Evolutionary conservation across 352 stramenopile species (phyloP).

Genomic region (Pythium insidiosum): DNA sequence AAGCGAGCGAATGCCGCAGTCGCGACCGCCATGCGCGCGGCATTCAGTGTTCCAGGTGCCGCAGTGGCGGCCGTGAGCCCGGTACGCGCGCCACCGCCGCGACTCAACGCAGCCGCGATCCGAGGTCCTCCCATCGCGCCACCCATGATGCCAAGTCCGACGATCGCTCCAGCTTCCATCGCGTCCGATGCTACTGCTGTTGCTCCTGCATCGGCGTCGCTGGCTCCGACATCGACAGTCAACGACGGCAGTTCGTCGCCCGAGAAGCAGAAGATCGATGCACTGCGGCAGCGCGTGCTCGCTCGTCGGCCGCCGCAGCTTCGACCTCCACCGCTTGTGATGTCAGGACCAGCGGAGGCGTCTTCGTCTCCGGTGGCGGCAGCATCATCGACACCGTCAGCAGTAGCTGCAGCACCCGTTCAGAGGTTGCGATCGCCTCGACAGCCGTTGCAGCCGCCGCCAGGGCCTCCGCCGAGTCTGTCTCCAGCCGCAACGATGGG

Average conservation of each 20-base stretch:
- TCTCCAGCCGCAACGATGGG: not conserved
- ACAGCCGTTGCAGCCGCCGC: constrained; percentile 1
- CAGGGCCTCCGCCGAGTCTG: not conserved
- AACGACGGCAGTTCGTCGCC: too few relatives aligned
- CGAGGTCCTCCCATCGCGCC: constrained; percentile 15
- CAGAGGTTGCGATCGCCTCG: not conserved
- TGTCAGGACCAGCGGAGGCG: constrained; percentile 1
- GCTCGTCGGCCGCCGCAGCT: constrained; percentile 11
- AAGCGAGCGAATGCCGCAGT: constrained; percentile 20
- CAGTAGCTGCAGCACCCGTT: not conserved
- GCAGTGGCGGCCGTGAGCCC: too few relatives aligned
- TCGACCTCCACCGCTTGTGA: not conserved
- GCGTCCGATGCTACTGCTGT: constrained; percentile 1
- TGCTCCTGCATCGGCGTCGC: not conserved
- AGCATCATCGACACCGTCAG: not conserved
- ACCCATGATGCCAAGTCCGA: constrained; percentile 4
- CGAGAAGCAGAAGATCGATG: constrained; percentile 29
- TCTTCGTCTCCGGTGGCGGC: constrained; percentile 5
- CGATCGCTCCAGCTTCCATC: not conserved
- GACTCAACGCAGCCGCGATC: constrained; percentile 17
- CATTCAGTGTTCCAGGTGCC: too few relatives aligned
- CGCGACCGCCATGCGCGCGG: constrained; percentile 14
- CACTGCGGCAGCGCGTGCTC: constrained; percentile 38
- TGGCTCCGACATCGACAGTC: not conserved
- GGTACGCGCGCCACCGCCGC: constrained; percentile 5